Conservation (phyloP, 306 rosid genomes). For the Cicer pinnatifidum region DNA sequence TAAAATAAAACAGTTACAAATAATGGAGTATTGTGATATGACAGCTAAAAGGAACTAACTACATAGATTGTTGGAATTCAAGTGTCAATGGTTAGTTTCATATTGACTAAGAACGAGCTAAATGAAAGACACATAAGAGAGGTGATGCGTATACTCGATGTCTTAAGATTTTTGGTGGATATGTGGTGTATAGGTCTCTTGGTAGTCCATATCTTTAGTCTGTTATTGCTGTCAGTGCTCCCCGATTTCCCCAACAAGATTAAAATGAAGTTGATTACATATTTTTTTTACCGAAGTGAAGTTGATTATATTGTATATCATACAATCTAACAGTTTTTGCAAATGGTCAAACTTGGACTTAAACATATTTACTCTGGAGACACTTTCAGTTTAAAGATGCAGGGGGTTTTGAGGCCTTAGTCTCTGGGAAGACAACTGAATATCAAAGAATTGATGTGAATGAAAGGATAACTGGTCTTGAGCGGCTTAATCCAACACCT, state of each 20-base stretch:
- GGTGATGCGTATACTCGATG: background rate
- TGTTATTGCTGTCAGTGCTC: background rate
- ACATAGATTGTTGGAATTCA: background rate
- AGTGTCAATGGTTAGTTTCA: background rate
- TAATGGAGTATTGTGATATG: background rate
- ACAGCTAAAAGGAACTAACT: background rate
- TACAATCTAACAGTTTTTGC: background rate
- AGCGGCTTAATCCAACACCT: slow-evolving; percentile 93
- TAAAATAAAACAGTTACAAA: background rate
- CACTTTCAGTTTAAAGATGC: slow-evolving; percentile 87
- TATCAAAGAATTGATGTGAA: slow-evolving; percentile 85
- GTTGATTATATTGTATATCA: background rate
- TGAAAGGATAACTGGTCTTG: slow-evolving; percentile 92
- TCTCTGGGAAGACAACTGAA: slow-evolving; percentile 81
- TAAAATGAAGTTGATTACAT: background rate
- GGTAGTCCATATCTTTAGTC: background rate
- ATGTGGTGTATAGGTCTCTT: background rate
- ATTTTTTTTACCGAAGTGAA: background rate
- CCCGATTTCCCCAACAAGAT: background rate
- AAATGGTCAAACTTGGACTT: slow-evolving; percentile 22
- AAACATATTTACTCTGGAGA: slow-evolving; percentile 43
- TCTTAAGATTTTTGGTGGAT: background rate
- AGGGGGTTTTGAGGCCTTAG: slow-evolving; percentile 88
- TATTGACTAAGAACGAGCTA: background rate
- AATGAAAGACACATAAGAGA: background rate